Conservation (phyloP, 768 basidiomycete genomes). For the Podaxis rugospora region DNA sequence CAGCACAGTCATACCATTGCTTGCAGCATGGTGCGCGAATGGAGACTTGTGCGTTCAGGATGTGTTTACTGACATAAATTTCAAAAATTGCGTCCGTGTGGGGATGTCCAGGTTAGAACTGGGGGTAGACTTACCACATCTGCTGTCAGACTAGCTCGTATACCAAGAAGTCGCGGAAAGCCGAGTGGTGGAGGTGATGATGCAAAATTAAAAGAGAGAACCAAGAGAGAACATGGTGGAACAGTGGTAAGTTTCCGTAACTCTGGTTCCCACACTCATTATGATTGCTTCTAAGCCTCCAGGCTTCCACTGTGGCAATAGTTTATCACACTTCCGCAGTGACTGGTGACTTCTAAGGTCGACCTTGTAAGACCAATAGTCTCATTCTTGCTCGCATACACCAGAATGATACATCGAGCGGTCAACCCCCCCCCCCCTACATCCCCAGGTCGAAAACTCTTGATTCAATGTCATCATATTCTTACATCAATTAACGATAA, state of each 20-base stretch:
- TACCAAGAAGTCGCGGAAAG: background rate
- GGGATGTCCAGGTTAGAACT: background rate
- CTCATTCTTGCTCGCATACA: too few relatives aligned
- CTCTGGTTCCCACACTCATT: background rate
- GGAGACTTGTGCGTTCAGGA: slow-evolving; percentile 93
- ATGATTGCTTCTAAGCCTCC: background rate
- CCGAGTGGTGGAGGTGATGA: background rate
- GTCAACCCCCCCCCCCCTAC: too few relatives aligned
- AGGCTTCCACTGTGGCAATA: too few relatives aligned
- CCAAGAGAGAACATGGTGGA: background rate
- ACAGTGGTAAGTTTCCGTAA: background rate
- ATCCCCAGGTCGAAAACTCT: background rate
- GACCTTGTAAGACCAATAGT: too few relatives aligned
- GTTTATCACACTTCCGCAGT: too few relatives aligned
- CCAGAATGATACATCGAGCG: too few relatives aligned
- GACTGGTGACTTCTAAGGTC: too few relatives aligned
- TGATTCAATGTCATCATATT: background rate
- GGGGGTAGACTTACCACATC: slow-evolving; percentile 14
- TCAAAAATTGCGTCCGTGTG: background rate
- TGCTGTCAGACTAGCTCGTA: background rate
- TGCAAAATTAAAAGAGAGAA: background rate
- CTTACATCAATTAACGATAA: too few relatives aligned
- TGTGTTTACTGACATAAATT: slow-evolving; percentile 71
- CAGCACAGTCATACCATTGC: slow-evolving; percentile 95
- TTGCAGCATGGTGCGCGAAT: slow-evolving; percentile 97